Conservation (phyloP, 257 asterid species). For the Asclepias syriaca region DNA sequence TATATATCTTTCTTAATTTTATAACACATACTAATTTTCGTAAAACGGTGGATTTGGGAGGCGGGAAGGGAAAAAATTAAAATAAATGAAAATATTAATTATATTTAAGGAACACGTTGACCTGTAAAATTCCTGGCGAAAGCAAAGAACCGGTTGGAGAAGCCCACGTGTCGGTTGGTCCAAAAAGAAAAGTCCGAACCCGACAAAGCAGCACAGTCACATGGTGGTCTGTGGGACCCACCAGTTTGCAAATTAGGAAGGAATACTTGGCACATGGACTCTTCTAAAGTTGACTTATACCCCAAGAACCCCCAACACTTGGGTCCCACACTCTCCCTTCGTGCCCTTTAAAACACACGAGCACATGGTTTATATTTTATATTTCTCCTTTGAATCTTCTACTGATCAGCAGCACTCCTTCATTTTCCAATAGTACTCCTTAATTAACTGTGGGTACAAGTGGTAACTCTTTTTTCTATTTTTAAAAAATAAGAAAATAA, state of each 20-base stretch:
- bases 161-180: slow-evolving; percentile 32
- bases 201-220: slow-evolving; percentile 56
- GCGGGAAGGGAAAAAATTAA: no score
- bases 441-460: no score
- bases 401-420: no score
- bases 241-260: slow-evolving; percentile 13
- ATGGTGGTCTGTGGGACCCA: slow-evolving; percentile 34
- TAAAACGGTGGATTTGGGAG: no score
- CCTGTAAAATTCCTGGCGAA: background rate
- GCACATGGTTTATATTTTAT: slow-evolving; percentile 2
- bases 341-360: slow-evolving; percentile 16
- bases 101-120: background rate
- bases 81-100: background rate
- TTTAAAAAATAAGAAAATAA: no score
- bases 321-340: slow-evolving; percentile 22
- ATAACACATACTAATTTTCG: no score
- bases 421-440: no score
- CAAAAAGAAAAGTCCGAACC: slow-evolving; percentile 14
- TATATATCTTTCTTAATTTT: no score
- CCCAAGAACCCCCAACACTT: slow-evolving; percentile 32
- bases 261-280: slow-evolving; percentile 21
- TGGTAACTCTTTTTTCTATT: no score
- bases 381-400: no score
- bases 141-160: background rate
- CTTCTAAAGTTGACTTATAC: slow-evolving; percentile 29